phyloP scores from a whole-genome alignment of 192 early-diverging fungal genomes.

The Fimicolochytrium jonesii region DNA sequence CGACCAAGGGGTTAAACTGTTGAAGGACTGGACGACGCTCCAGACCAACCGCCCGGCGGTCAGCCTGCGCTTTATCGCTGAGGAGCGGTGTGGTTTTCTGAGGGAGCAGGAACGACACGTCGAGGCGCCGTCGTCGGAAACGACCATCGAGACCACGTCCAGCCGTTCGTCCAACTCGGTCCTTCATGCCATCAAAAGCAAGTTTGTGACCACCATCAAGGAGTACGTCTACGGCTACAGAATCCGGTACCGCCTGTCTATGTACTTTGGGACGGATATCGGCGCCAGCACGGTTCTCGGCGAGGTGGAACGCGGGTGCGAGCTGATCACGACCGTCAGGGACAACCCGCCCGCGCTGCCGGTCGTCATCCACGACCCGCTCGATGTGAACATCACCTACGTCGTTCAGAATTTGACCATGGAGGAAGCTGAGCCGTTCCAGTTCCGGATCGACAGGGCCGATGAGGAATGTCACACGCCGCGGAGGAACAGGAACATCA shows the following conservation, averaged over 20 bases:
- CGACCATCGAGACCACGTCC: no score
- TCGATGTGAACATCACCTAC: constrained; percentile 13
- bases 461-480: constrained; percentile 25
- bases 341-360: neutral
- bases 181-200: neutral
- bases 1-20: neutral
- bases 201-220: neutral
- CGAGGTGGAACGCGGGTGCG: neutral
- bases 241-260: constrained; percentile 5
- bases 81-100: constrained; percentile 17
- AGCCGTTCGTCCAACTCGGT: neutral
- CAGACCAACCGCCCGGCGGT: neutral
- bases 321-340: constrained; percentile 4
- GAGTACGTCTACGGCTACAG: neutral
- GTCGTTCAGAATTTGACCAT: neutral
- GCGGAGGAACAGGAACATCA: constrained; percentile 16
- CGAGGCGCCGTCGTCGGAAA: neutral
- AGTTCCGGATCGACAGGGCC: constrained; percentile 18
- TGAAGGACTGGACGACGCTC: neutral
- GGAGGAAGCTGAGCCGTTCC: constrained; percentile 2
- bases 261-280: neutral
- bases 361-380: neutral
- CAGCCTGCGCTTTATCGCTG: constrained; percentile 10
- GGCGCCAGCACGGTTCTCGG: neutral
- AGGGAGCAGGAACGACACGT: neutral